Evolutionary conservation across 2,329 filamentous ascomycete species (phyloP).

Genomic region (Diaporthe australafricana): DNA sequence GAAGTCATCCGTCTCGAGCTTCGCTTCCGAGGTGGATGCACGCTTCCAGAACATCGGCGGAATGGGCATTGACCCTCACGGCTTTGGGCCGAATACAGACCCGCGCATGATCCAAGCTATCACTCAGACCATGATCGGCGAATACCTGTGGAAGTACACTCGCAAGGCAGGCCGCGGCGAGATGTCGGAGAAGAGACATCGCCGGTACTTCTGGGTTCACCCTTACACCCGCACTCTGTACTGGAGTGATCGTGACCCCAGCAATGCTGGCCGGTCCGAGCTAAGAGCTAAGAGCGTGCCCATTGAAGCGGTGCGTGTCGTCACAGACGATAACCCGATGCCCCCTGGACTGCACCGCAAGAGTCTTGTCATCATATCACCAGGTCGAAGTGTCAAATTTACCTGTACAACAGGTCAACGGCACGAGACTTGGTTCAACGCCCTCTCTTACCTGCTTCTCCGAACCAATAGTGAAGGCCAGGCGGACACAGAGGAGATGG

Average conservation of each 20-base stretch:
- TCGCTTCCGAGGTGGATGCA: slow-evolving; percentile 91
- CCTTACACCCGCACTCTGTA: slow-evolving; percentile 96
- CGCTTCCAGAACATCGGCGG: slow-evolving; percentile 77
- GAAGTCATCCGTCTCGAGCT: slow-evolving; percentile 92
- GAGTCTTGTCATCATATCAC: slow-evolving; percentile 90
- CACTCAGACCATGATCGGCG: slow-evolving; percentile 99
- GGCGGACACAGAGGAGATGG: slow-evolving; percentile 69
- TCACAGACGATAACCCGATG: slow-evolving; percentile 94
- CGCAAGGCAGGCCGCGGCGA: slow-evolving; percentile 91
- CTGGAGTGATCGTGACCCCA: slow-evolving; percentile 94
- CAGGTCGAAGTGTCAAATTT: slow-evolving; percentile 90
- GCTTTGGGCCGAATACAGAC: slow-evolving; percentile 81
- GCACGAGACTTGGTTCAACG: slow-evolving; percentile 99
- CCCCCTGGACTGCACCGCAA: slow-evolving; percentile 95
- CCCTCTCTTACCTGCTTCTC: slow-evolving; percentile 90
- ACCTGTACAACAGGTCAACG: slow-evolving; percentile 93
- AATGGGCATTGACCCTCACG: slow-evolving; percentile 63
- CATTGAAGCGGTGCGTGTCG: slow-evolving; percentile 92
- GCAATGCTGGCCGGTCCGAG: slow-evolving; percentile 80
- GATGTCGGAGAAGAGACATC: slow-evolving; percentile 89
- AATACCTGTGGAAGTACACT: slow-evolving; percentile 99
- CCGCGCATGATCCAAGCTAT: slow-evolving; percentile 99
- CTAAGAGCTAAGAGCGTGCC: slow-evolving; percentile 87
- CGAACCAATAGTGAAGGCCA: slow-evolving; percentile 76
- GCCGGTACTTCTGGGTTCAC: slow-evolving; percentile 99